Evolutionary conservation across 75 land plant genomes (phyloP), one percentile per base, ranked within the genome.

Genomic region (Azolla pinnata): DNA sequence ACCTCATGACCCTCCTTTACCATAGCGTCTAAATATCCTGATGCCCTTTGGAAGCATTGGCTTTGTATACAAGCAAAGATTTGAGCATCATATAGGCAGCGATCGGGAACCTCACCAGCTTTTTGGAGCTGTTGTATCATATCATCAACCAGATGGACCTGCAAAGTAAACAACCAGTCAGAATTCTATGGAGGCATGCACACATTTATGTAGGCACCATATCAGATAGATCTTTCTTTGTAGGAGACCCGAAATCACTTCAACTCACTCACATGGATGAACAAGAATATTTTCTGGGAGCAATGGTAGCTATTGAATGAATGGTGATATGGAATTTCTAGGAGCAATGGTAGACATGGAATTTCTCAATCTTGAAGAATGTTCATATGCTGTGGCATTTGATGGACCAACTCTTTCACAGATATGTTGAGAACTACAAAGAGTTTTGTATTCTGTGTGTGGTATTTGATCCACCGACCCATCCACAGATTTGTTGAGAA

Each of bases 1-100:
- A 35, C 40, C 5, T 35, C 40, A 35, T 5, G 40, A 5, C 40
- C 40, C 5, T 35, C 40, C 40, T 35, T 35, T 35, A 5, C 40
- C 40, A 35, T 35, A 35, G 5, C 40, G 12, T 35, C 12, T 5
- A 35, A 12, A 35, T 52, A 52, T 52, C 29, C 54, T 27, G 14
- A 23, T 24, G 28, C 28, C 54, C 9, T 52, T 27, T 29, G 27
- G 24, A 52, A 2, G 28, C 24, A 27, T 2, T 26, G 12, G 25
- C 25, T 16, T 3, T 27, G 29, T 52, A 52, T 1, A 26, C 54
- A 52, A 2, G 54, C 24, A 1, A 52, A 24, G 10, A 52, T 26
- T 24, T 19, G 54, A 24, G 54, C 54, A 25, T 52, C 54, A 52
- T 52, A 52, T 2, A 52, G 27, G 4, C 54, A 12, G 7, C 9